Conservation (phyloP, 495 filamentous ascomycete species). For the Aspergillus bridgeri region DNA sequence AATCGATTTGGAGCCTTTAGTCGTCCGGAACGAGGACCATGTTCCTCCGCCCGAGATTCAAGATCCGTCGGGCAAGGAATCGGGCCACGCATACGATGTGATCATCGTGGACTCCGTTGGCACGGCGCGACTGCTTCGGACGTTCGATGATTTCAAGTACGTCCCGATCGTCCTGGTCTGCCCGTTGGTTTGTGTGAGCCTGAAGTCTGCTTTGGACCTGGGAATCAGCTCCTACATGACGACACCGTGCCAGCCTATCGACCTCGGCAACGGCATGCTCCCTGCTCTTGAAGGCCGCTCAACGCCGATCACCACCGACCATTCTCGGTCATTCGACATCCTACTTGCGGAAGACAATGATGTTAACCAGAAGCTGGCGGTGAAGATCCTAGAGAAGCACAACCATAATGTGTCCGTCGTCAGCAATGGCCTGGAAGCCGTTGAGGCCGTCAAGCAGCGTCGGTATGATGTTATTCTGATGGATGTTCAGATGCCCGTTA, state of each 20-base stretch:
- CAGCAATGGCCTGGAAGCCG: slow-evolving; percentile 87
- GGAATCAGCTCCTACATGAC: slow-evolving; percentile 99
- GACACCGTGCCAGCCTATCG: slow-evolving; percentile 89
- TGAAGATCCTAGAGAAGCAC: slow-evolving; percentile 97
- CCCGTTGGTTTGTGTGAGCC: slow-evolving; percentile 83
- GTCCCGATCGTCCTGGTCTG: slow-evolving; percentile 93
- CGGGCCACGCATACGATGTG: slow-evolving; percentile 79
- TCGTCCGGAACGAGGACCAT: slow-evolving; percentile 64
- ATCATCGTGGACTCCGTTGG: slow-evolving; percentile 95
- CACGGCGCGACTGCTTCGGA: slow-evolving; percentile 77
- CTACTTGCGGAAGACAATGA: slow-evolving; percentile 96
- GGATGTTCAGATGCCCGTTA: slow-evolving; percentile 99
- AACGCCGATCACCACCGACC: slow-evolving; percentile 85
- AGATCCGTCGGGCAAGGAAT: slow-evolving; percentile 53
- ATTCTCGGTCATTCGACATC: slow-evolving; percentile 94
- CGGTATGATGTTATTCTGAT: slow-evolving; percentile 96
- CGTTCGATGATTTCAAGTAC: slow-evolving; percentile 94
- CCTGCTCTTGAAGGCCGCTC: slow-evolving; percentile 95
- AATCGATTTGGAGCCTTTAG: slow-evolving; percentile 76
- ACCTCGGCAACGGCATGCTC: slow-evolving; percentile 96
- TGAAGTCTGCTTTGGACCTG: slow-evolving; percentile 92
- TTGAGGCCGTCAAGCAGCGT: slow-evolving; percentile 83
- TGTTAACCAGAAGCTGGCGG: slow-evolving; percentile 93
- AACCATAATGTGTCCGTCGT: slow-evolving; percentile 96
- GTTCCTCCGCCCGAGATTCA: slow-evolving; percentile 59